phyloP scores from a whole-genome alignment of 2,329 filamentous ascomycete genomes.

The Nemania bipapillata region DNA sequence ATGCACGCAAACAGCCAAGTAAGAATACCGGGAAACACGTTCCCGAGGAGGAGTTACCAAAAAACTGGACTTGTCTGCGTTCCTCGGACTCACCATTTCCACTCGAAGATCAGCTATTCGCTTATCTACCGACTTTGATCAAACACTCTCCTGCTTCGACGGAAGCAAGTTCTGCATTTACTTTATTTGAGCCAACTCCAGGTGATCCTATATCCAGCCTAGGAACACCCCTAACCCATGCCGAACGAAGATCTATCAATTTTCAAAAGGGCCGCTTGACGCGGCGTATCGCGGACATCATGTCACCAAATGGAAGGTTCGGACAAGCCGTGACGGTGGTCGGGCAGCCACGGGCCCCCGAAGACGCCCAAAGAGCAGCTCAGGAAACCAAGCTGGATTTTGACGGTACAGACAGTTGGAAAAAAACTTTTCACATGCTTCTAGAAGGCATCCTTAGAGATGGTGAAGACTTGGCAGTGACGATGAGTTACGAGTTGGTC shows the following conservation, averaged over 20 bases:
- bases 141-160: slow-evolving; percentile 51
- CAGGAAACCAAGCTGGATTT: slow-evolving; percentile 21
- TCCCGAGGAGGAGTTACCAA: neutral
- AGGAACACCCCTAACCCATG: slow-evolving; percentile 48
- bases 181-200: slow-evolving; percentile 54
- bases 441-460: slow-evolving; percentile 68
- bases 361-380: slow-evolving; percentile 21
- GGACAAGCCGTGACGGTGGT: slow-evolving; percentile 58
- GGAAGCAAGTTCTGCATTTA: slow-evolving; percentile 55
- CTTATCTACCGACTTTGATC: slow-evolving; percentile 56
- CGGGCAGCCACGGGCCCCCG: slow-evolving; percentile 31
- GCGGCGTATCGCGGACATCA: slow-evolving; percentile 57
- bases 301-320: slow-evolving; percentile 61
- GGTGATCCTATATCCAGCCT: slow-evolving; percentile 56
- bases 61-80: neutral
- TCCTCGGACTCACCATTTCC: slow-evolving; percentile 25
- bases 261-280: slow-evolving; percentile 61
- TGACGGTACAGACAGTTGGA: slow-evolving; percentile 60
- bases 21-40: neutral
- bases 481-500: slow-evolving; percentile 67
- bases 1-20: slow-evolving; percentile 29
- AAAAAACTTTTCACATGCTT: slow-evolving; percentile 65
- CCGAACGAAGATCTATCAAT: slow-evolving; percentile 56
- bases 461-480: slow-evolving; percentile 68
- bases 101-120: slow-evolving; percentile 43